phyloP scores from a whole-genome alignment of 2,329 filamentous ascomycete species.

The Trichothecium roseum region DNA sequence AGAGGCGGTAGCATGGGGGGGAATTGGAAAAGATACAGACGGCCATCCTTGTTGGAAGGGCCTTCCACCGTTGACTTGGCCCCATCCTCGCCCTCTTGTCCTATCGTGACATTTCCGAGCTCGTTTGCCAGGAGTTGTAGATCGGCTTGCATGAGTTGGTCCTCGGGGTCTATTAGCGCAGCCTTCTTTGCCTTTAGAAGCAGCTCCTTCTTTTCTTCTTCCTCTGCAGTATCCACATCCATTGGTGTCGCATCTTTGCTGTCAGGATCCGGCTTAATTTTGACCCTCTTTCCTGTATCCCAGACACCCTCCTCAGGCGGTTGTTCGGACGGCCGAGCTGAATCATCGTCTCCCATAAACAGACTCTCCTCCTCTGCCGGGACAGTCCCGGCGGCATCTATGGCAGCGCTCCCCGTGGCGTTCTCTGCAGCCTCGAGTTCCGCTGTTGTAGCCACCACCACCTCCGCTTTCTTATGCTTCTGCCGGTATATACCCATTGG shows the following conservation, averaged over 20 bases:
- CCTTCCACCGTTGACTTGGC: slow-evolving; percentile 12
- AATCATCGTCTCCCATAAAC: slow-evolving; percentile 29
- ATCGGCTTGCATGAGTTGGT: slow-evolving; percentile 26
- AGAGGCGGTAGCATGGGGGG: slow-evolving; percentile 51
- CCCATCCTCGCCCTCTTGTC: slow-evolving; percentile 15
- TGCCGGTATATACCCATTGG: slow-evolving; percentile 47
- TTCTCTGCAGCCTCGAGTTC: slow-evolving; percentile 46
- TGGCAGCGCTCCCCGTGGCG: slow-evolving; percentile 23
- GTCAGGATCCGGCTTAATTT: slow-evolving; percentile 11
- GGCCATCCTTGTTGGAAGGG: slow-evolving; percentile 36
- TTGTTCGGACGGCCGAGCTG: slow-evolving; percentile 14
- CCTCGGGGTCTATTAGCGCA: slow-evolving; percentile 24
- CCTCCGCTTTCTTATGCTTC: slow-evolving; percentile 42
- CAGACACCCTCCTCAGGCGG: slow-evolving; percentile 30
- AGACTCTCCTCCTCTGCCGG: slow-evolving; percentile 34
- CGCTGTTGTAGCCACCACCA: slow-evolving; percentile 44
- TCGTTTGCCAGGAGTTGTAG: slow-evolving; percentile 31
- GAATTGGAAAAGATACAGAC: slow-evolving; percentile 55
- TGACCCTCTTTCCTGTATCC: slow-evolving; percentile 23
- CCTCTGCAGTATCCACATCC: slow-evolving; percentile 5
- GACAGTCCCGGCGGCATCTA: slow-evolving; percentile 38
- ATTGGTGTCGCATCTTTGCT: slow-evolving; percentile 7
- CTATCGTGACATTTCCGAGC: slow-evolving; percentile 25
- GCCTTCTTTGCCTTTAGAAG: slow-evolving; percentile 12
- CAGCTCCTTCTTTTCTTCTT: slow-evolving; percentile 16